Conservation (phyloP, 1,139 yeast species). For the Geotrichum histeridarum region DNA sequence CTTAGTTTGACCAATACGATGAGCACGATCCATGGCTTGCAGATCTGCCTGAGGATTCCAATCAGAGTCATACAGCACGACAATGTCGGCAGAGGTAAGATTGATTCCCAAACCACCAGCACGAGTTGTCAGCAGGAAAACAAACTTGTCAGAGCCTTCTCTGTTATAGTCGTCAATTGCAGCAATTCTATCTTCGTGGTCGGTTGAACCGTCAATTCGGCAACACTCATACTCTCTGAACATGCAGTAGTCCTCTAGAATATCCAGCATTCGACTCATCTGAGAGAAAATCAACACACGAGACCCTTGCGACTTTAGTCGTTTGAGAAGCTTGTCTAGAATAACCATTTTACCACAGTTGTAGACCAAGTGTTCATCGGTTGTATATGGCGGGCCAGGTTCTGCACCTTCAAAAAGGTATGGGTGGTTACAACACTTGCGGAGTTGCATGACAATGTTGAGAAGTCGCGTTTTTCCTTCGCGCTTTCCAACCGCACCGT, state of each 20-base stretch:
- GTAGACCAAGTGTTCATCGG: constrained; percentile 85
- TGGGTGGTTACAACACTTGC: constrained; percentile 97
- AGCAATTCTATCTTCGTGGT: constrained; percentile 85
- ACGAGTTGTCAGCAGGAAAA: constrained; percentile 85
- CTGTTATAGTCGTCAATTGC: constrained; percentile 90
- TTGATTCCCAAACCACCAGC: constrained; percentile 99
- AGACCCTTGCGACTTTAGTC: constrained; percentile 72
- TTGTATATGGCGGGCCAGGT: constrained; percentile 97
- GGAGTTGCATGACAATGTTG: constrained; percentile 91
- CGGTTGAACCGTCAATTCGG: constrained; percentile 91
- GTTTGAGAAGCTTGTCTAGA: constrained; percentile 72
- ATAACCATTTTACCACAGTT: constrained; percentile 90
- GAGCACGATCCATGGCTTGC: constrained; percentile 99
- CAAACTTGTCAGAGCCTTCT: constrained; percentile 75
- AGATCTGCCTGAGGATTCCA: constrained; percentile 99
- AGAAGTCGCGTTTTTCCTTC: constrained; percentile 82
- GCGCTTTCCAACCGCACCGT: constrained; percentile 84
- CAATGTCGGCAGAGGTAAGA: constrained; percentile 87
- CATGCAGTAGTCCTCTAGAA: constrained; percentile 85
- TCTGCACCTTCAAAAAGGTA: constrained; percentile 97
- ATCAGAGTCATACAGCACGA: constrained; percentile 85
- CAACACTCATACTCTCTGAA: constrained; percentile 82
- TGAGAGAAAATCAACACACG: constrained; percentile 90
- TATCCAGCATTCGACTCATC: constrained; percentile 89
- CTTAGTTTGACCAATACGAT: constrained; percentile 94